Percentiles rank a stretch among this genome's conserved stretches.
phyloP scores from a whole-genome alignment of 2,329 filamentous ascomycete species.

The Fusarium scirpi region DNA sequence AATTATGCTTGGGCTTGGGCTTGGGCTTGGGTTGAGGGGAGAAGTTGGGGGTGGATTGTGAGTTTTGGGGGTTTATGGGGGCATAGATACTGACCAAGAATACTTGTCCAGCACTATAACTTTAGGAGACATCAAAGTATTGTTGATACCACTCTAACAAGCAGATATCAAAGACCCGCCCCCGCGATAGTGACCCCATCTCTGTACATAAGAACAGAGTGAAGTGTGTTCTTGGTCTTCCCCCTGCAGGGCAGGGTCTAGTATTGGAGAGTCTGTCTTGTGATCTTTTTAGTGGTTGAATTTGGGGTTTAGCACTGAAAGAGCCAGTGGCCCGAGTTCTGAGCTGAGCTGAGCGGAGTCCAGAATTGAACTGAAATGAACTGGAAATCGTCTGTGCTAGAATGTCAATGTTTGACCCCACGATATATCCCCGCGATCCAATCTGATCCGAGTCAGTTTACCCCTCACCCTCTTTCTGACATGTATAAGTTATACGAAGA shows the following conservation, averaged over 20 bases:
- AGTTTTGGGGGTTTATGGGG: constrained; percentile 18
- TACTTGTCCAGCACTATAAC: background rate
- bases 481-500: background rate
- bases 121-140: background rate
- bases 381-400: background rate
- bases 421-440: constrained; percentile 27
- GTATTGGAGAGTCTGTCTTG: constrained; percentile 7
- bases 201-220: background rate
- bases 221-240: background rate
- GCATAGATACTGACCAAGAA: background rate
- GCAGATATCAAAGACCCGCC: constrained; percentile 14
- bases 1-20: constrained; percentile 1
- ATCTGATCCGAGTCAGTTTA: constrained; percentile 13
- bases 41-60: constrained; percentile 33
- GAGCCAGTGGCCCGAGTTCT: background rate
- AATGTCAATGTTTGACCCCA: constrained; percentile 7
- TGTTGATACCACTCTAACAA: constrained; percentile 5
- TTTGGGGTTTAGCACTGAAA: background rate
- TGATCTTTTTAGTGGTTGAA: background rate
- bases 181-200: constrained; percentile 25
- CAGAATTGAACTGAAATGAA: background rate
- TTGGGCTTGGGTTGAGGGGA: constrained; percentile 8
- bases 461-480: constrained; percentile 13
- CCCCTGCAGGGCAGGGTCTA: constrained; percentile 8
- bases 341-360: background rate